These are phyloP conservation scores for Marchantia paleacea DNA, from an alignment of 225 moss, liverwort and hornwort genomes.

Conservation along the genomic window DNA sequence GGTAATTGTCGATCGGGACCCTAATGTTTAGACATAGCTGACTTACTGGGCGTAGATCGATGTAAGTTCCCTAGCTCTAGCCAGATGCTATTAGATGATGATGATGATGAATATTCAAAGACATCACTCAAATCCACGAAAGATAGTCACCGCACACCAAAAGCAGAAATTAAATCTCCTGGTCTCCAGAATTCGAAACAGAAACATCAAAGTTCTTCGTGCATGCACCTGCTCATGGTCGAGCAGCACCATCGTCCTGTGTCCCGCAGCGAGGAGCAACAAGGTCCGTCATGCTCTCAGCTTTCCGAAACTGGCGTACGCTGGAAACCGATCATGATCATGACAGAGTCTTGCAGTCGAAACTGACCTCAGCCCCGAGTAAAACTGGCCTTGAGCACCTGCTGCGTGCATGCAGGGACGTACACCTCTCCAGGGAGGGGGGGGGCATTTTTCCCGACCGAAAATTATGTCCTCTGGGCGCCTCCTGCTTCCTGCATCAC, in stretches of 20 bases:
- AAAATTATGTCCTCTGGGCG: too few relatives aligned
- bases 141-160: neutral
- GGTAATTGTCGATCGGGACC: neutral
- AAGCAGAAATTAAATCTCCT: neutral
- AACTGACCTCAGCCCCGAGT: too few relatives aligned
- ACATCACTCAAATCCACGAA: neutral
- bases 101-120: neutral
- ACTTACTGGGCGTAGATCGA: neutral
- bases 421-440: too few relatives aligned
- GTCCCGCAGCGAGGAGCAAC: neutral
- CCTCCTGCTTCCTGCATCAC: too few relatives aligned
- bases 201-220: neutral
- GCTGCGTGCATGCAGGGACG: too few relatives aligned
- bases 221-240: slow-evolving; percentile 2
- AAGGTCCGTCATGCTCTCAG: neutral
- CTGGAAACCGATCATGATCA: too few relatives aligned
- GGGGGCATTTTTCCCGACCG: too few relatives aligned
- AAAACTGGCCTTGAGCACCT: too few relatives aligned
- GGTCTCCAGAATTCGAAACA: neutral
- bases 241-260: neutral
- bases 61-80: neutral
- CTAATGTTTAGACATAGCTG: neutral
- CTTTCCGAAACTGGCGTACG: neutral
- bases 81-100: too few relatives aligned
- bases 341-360: too few relatives aligned